Base-by-base conservation (phyloP, 805 yeast species). In the Priceomyces carsonii region DNA sequence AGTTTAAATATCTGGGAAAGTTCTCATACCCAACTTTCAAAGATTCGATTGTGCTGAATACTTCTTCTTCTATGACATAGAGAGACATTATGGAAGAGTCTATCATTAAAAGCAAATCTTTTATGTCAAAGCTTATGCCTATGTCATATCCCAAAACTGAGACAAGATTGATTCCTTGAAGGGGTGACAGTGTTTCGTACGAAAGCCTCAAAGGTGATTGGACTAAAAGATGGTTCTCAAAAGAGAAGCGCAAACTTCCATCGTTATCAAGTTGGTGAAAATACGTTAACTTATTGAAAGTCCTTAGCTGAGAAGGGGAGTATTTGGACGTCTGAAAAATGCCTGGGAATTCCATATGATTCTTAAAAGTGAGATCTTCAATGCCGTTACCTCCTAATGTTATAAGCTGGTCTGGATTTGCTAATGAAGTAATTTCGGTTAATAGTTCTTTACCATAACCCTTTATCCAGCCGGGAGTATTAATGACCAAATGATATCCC, bases 391-490 rank as follows among this genome's bases (percentile, higher is more conserved):
- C 39, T 19, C 57, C 51, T 37, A 89, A 50, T 36, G 79, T 72
- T 0, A 85, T 55, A 16, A 85, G 53, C 41, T 75, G 70, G 0
- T 82, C 73, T 0, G 95, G 86, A 17, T 66, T 58, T 1, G 75
- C 55, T 7, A 55, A 39, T 0, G 48, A 40, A 2, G 80, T 63
- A 2, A 84, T 59, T 18, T 69, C 61, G 10, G 59, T 65, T n/a
- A 85, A 64, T 6, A 89, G 59, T 31, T 79, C 82, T 10, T 81
- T 67, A 0, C 97, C 97, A 43, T 78, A 79, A 0, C 96, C 97
- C 57, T 85, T 85, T 19, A 88, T 75, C 96, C 96, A 89, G 0
- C 96, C 96, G 0, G 96, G 91, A 1, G 90, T 77, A 49, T 89
- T 89, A 3, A 90, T 70, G 1, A 89, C 55, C 3, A 88, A 58